Conservation (phyloP, 2,329 filamentous ascomycete genomes). For the Pseudocercospora ulei region DNA sequence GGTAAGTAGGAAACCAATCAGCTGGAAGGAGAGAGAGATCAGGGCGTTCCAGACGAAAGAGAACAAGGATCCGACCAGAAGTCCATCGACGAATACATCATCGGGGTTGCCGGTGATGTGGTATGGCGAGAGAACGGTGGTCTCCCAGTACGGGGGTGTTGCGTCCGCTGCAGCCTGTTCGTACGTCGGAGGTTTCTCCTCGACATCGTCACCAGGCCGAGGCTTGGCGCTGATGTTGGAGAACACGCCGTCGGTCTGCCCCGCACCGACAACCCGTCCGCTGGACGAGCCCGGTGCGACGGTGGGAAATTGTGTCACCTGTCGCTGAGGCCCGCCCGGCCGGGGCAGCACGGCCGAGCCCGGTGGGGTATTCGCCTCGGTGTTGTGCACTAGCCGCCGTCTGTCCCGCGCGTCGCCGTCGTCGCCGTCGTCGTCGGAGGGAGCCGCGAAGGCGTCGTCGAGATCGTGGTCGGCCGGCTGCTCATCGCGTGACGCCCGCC, state of each 20-base stretch:
- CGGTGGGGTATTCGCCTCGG: constrained; percentile 24
- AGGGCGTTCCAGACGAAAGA: constrained; percentile 86
- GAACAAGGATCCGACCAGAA: constrained; percentile 82
- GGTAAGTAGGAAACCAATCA: constrained; percentile 93
- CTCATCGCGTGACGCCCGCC: constrained; percentile 45
- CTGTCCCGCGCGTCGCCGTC: constrained; percentile 69
- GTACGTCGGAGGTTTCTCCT: constrained; percentile 94
- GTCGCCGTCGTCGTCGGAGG: constrained; percentile 56
- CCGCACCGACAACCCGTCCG: constrained; percentile 56
- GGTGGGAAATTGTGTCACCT: constrained; percentile 42
- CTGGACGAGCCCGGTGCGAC: constrained; percentile 33
- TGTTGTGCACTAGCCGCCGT: constrained; percentile 59
- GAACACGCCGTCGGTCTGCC: constrained; percentile 79
- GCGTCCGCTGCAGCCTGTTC: constrained; percentile 96
- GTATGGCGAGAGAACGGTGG: constrained; percentile 88
- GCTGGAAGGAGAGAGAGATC: constrained; percentile 94
- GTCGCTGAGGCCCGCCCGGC: constrained; percentile 38
- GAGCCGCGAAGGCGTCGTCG: constrained; percentile 74
- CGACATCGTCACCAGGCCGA: constrained; percentile 66
- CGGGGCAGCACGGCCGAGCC: constrained; percentile 18
- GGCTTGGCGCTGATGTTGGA: constrained; percentile 90
- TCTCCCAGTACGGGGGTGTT: constrained; percentile 97
- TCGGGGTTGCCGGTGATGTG: constrained; percentile 77
- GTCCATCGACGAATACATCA: constrained; percentile 92
- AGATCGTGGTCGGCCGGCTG: constrained; percentile 65